These are phyloP conservation scores for Pyrenophora seminiperda DNA, from an alignment of 2,329 filamentous ascomycete genomes.

Conservation along the genomic window DNA sequence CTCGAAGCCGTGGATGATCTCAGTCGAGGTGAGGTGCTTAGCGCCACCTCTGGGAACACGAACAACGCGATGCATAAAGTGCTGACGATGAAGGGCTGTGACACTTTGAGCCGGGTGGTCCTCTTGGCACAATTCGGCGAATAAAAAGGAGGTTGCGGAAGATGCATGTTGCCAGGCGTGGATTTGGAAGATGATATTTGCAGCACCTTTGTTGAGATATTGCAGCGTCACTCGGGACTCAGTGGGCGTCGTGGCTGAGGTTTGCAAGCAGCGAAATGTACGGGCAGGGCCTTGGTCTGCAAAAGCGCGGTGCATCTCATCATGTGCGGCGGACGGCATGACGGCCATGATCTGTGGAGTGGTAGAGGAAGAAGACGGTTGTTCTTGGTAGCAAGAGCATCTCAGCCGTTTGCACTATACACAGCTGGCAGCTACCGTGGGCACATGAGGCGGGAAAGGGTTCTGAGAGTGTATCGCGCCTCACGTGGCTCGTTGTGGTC, in stretches of 20 bases:
- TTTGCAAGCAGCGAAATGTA: slow-evolving; percentile 24
- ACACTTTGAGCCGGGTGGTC: slow-evolving; percentile 3
- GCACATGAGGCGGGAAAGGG: slow-evolving; percentile 1
- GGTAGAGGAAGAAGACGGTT: neutral
- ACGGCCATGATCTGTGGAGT: slow-evolving; percentile 6
- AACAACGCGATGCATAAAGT: slow-evolving; percentile 31
- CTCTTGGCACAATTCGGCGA: slow-evolving; percentile 19
- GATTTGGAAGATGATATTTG: slow-evolving; percentile 43
- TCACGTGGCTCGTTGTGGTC: slow-evolving; percentile 2
- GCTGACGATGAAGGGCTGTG: slow-evolving; percentile 12
- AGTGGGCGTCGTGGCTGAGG: slow-evolving; percentile 2
- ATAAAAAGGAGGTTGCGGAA: slow-evolving; percentile 16
- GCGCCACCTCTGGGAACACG: slow-evolving; percentile 38
- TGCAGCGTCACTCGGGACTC: slow-evolving; percentile 21
- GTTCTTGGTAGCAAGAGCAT: slow-evolving; percentile 10
- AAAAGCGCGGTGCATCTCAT: slow-evolving; percentile 14
- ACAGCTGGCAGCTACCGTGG: slow-evolving; percentile 12
- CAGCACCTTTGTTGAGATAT: slow-evolving; percentile 43
- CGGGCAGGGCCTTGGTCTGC: slow-evolving; percentile 7
- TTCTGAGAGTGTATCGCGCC: neutral
- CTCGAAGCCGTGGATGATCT: slow-evolving; percentile 37
- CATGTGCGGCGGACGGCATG: slow-evolving; percentile 8
- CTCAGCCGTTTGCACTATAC: slow-evolving; percentile 6
- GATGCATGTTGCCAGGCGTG: slow-evolving; percentile 8
- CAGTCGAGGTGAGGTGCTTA: slow-evolving; percentile 32